Conservation (phyloP, 805 yeast genomes). For the Kodamaea lidongshanica region DNA sequence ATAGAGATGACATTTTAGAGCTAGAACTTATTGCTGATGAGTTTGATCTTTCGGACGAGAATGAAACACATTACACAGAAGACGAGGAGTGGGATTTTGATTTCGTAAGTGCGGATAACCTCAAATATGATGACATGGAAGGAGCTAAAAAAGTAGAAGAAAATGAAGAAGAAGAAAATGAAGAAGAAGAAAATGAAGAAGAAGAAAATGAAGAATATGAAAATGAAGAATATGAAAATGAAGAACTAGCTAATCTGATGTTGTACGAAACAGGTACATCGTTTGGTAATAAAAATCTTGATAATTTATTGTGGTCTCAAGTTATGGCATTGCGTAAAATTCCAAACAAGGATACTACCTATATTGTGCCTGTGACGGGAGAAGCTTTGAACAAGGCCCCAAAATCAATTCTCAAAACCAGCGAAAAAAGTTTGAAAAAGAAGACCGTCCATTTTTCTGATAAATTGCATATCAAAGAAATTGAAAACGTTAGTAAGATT, state of each 20-base stretch:
- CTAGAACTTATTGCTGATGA: constrained; percentile 52
- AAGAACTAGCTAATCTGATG: constrained; percentile 27
- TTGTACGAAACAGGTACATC: constrained; percentile 16
- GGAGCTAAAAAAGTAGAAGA: constrained; percentile 35
- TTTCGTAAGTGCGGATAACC: too few species aligned
- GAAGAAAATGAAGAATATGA: constrained; percentile 20
- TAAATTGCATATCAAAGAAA: constrained; percentile 50
- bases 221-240: constrained; percentile 21
- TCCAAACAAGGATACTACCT: constrained; percentile 4
- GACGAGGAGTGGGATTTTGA: constrained; percentile 36
- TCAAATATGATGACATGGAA: too few species aligned
- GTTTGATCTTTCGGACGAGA: constrained; percentile 24
- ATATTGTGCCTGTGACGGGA: too few species aligned
- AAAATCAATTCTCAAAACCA: constrained; percentile 3
- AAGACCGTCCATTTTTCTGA: constrained; percentile 53
- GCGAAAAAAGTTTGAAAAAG: neutral
- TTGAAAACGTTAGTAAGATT: constrained; percentile 51
- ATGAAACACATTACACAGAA: constrained; percentile 16
- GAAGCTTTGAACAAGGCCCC: too few species aligned
- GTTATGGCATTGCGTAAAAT: constrained; percentile 25
- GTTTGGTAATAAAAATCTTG: constrained; percentile 10
- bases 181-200: constrained; percentile 17
- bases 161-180: constrained; percentile 17
- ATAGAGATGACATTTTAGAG: constrained; percentile 43
- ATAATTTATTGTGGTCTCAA: constrained; percentile 35